These are phyloP conservation scores for Globisporangium echinulatum DNA, from an alignment of 352 stramenopile species.

Conservation along the genomic window DNA sequence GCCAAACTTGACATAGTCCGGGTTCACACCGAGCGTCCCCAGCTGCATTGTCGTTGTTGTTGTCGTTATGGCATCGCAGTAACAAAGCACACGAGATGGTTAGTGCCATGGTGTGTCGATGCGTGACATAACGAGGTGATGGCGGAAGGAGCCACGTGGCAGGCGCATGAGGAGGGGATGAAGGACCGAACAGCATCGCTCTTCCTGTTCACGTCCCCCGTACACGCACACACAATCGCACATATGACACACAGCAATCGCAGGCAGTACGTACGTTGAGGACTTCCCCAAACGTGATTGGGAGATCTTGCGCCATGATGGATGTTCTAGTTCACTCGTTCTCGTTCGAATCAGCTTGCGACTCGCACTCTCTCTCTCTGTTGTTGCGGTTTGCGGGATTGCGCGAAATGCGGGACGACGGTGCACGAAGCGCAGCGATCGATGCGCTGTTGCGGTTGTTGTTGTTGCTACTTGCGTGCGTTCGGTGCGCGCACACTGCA, in stretches of 20 bases:
- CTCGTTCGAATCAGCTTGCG: conserved; percentile 3
- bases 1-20: conserved; percentile 91
- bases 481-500: background rate
- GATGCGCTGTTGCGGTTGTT: conserved; percentile 3
- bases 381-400: background rate
- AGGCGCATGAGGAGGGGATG: background rate
- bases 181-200: background rate
- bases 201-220: background rate
- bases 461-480: background rate
- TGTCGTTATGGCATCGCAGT: background rate
- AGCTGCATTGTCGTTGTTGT: conserved; percentile 29
- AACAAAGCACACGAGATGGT: background rate
- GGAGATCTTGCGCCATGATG: conserved; percentile 81
- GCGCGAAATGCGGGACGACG: background rate
- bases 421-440: background rate
- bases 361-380: conserved; percentile 2
- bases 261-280: conserved; percentile 70
- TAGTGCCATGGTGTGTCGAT: background rate
- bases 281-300: conserved; percentile 87
- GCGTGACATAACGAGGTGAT: no score
- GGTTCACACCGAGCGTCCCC: conserved; percentile 82
- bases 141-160: no score
- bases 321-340: conserved; percentile 8
- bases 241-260: background rate
- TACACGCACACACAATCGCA: background rate